A percentile compares a stretch with the other conserved stretches of the same genome.
Evolutionary conservation across 78 protist genomes (phyloP).

Genomic region (Isochrysis galbana): DNA sequence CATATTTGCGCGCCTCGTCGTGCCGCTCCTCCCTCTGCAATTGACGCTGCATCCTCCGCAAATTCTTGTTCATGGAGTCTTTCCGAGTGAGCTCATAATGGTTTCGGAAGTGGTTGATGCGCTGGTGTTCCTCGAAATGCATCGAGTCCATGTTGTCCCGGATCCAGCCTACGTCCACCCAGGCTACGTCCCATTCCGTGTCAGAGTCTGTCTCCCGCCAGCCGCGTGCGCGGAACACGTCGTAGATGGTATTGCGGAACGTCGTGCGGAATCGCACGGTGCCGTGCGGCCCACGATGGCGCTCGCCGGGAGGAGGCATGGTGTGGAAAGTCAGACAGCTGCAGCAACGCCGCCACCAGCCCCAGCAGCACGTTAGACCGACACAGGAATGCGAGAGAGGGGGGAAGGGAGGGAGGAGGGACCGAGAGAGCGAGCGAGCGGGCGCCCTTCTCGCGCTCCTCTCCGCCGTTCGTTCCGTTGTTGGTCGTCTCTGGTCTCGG

Average conservation of each 20-base stretch:
- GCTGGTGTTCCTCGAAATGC: conserved; percentile 23
- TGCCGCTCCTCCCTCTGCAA: conserved; percentile 51
- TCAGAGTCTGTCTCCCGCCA: conserved; percentile 60
- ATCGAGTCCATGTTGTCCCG: conserved; percentile 35
- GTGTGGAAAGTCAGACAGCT: too few species aligned
- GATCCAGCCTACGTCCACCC: conserved; percentile 60
- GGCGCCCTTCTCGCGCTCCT: too few species aligned
- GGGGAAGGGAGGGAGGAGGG: too few species aligned
- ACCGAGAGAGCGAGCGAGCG: too few species aligned
- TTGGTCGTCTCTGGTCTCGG: too few species aligned
- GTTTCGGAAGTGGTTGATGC: conserved; percentile 76
- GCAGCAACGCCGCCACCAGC: too few species aligned
- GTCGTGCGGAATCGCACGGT: conserved; percentile 36
- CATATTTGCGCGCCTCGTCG: conserved; percentile 40
- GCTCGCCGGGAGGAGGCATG: too few species aligned
- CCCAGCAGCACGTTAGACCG: too few species aligned
- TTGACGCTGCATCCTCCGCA: conserved; percentile 51
- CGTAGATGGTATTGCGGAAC: conserved; percentile 13
- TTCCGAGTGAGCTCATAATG: conserved; percentile 82
- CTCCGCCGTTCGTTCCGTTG: too few species aligned
- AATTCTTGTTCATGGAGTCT: conserved; percentile 61
- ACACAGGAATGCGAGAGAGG: too few species aligned
- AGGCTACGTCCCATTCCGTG: conserved; percentile 49
- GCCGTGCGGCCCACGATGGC: too few species aligned
- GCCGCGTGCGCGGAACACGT: not conserved